Evolutionary conservation across 768 basidiomycete genomes (phyloP), one percentile per base, ranked within the genome.

Genomic region (Tulasnella sp.): DNA sequence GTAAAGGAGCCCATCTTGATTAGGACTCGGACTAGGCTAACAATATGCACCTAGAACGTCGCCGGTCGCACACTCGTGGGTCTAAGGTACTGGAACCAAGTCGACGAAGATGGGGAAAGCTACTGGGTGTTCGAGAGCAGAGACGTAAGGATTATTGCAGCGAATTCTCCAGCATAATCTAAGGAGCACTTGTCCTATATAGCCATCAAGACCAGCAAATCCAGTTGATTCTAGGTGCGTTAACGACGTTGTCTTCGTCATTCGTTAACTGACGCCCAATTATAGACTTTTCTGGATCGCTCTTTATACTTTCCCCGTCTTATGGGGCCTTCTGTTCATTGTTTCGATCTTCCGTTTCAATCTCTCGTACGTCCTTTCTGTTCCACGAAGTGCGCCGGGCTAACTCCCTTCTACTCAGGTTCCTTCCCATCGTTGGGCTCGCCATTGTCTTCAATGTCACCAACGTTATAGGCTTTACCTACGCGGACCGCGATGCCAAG

Each of bases 91-190:
- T 99, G 97, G 97, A 99, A 99, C 85, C 97, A 99, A 86, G 96
- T 99, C 20, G 96, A 99, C 84, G 96, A 98, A 78, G 96, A 98
- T 82, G 98, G 98, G 2, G 95, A 97, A 86, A 91, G 89, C 86
- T 97, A 93, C 83, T 99, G 98, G 98, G 97, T 99, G 16, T 99
- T 99, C 83, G 98, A 99, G 87, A 94, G 94, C 84, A 90, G 97
- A 84, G 97, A 98, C 86, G 97, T 97, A 86, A 84, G 94, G 87
- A 40, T 69, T n/a, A 69, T 80, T 50, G 34, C 20, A 34, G 28
- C 20, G 31, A 69, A 28, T 28, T 28, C 14, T 80, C 48, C 14
- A 78, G 37, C 18, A 64, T 37, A 28, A n/a, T 44, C 41, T 48
- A 54, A 50, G 50, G 78, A 31, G 28, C 54, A 77, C 73, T 46